These are phyloP conservation scores for Diospyros kaki DNA, from an alignment of 148 eudicot genomes.

Conservation along the genomic window DNA sequence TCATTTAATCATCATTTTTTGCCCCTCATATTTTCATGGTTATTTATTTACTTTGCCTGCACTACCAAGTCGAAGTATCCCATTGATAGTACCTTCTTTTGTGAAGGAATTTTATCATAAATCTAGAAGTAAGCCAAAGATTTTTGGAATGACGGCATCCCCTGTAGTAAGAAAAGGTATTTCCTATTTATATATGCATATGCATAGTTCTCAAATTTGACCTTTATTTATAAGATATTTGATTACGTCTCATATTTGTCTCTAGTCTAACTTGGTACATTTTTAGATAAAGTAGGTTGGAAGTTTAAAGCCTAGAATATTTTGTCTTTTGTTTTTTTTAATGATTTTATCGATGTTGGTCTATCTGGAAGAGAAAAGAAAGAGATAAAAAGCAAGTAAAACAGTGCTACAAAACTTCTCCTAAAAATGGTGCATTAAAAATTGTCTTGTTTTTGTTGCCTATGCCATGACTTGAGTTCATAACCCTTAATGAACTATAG, in stretches of 20 bases:
- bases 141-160: slow-evolving; percentile 69
- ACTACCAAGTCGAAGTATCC: neutral
- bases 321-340: neutral
- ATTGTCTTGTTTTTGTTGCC: neutral
- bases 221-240: neutral
- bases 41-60: neutral
- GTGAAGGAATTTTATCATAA: slow-evolving; percentile 62
- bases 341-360: neutral
- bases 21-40: neutral
- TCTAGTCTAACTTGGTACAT: no score
- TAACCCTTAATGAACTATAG: no score
- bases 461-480: neutral
- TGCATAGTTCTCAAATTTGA: no score
- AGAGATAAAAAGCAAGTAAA: neutral
- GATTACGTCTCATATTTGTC: neutral
- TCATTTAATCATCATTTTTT: neutral
- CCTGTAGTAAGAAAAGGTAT: slow-evolving; percentile 54
- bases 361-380: neutral
- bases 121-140: slow-evolving; percentile 40
- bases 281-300: neutral
- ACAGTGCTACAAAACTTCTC: neutral
- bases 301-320: no score
- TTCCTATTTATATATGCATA: neutral
- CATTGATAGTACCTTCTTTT: neutral
- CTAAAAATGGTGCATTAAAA: neutral